Conservation (phyloP, 2,329 filamentous ascomycete species). For the Helicocarpus griseus region DNA sequence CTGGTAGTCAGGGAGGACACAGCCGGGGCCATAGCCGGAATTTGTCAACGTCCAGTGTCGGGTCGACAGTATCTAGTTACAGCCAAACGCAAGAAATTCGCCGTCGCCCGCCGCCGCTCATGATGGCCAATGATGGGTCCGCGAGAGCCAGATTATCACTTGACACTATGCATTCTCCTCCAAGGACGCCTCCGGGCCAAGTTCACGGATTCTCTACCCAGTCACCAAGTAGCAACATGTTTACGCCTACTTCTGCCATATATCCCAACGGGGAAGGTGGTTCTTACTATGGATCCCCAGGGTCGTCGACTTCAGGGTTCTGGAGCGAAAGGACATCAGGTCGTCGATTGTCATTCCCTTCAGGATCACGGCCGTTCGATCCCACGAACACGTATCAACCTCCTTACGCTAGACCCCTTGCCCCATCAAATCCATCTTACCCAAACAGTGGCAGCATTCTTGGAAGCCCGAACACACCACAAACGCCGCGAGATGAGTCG, state of each 20-base stretch:
- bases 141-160: conserved; percentile 54
- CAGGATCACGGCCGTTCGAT: conserved; percentile 64
- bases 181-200: conserved; percentile 53
- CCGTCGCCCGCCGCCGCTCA: conserved; percentile 67
- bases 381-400: conserved; percentile 48
- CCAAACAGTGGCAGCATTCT: conserved; percentile 52
- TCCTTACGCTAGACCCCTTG: conserved; percentile 46
- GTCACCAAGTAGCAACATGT: conserved; percentile 67
- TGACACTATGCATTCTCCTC: conserved; percentile 55
- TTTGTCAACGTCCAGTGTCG: conserved; percentile 78
- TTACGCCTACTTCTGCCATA: conserved; percentile 65
- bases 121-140: conserved; percentile 64
- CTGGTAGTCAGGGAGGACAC: conserved; percentile 61
- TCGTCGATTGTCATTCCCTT: conserved; percentile 74
- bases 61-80: conserved; percentile 61
- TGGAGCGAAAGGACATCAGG: conserved; percentile 60
- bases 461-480: conserved; percentile 58
- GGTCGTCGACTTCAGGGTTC: conserved; percentile 60
- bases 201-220: conserved; percentile 56
- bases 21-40: conserved; percentile 73
- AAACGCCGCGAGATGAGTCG: conserved; percentile 37
- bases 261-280: conserved; percentile 58
- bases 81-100: conserved; percentile 54
- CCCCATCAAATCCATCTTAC: conserved; percentile 46
- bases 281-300: conserved; percentile 71